These are phyloP conservation scores for Linnemannia hyalina DNA, from an alignment of 192 early-diverging fungal genomes.

Conservation along the genomic window DNA sequence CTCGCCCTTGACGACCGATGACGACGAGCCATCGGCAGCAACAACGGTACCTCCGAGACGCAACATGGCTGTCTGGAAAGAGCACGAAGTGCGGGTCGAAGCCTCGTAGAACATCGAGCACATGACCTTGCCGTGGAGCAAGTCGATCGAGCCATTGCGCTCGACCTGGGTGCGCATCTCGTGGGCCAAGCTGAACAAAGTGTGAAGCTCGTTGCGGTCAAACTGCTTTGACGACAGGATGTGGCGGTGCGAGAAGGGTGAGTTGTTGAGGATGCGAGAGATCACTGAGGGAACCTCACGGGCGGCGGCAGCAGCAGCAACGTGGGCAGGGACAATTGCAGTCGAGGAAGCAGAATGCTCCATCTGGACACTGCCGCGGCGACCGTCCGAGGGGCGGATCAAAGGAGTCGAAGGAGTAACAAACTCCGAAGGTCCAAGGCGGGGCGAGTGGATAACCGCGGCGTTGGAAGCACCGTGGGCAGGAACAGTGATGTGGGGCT, in stretches of 20 bases:
- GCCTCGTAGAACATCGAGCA: conserved; percentile 98
- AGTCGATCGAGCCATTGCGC: conserved; percentile 84
- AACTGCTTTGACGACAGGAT: conserved; percentile 94
- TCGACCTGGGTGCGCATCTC: conserved; percentile 97
- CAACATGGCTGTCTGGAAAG: conserved; percentile 95
- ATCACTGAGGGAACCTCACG: conserved; percentile 28
- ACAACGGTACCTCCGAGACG: conserved; percentile 94
- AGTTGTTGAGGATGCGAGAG: conserved; percentile 67
- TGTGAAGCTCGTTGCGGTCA: conserved; percentile 91
- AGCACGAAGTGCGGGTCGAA: conserved; percentile 92
- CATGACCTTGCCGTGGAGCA: conserved; percentile 93
- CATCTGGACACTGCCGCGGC: conserved; percentile 35
- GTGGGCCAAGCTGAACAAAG: conserved; percentile 95
- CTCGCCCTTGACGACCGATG: conserved; percentile 97
- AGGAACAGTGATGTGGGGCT: conserved; percentile 7
- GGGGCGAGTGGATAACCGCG: conserved; percentile 42
- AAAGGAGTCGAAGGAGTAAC: conserved; percentile 15
- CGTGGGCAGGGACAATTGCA: conserved; percentile 13
- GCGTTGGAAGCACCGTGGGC: conserved; percentile 13
- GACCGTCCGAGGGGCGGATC: conserved; percentile 18
- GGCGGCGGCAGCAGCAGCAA: neutral
- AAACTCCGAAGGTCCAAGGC: conserved; percentile 42
- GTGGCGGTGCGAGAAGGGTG: conserved; percentile 95
- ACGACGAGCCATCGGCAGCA: conserved; percentile 83
- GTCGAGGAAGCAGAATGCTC: conserved; percentile 12